These are phyloP conservation scores for Lentinula lateritia DNA, from an alignment of 768 basidiomycete genomes.

Conservation along the genomic window DNA sequence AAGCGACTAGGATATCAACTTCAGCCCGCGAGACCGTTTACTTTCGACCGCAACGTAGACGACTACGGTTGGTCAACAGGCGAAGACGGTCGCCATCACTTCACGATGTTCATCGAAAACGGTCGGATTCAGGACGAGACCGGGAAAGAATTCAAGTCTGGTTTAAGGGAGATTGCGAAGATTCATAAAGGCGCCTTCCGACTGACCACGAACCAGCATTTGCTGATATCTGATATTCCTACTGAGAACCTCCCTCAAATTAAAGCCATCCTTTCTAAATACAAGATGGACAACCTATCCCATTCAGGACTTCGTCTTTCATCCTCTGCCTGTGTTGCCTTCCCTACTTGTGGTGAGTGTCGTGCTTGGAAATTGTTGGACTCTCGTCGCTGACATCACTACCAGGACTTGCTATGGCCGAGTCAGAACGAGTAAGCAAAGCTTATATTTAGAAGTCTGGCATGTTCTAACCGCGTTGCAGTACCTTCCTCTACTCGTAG, in stretches of 20 bases:
- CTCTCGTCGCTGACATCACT: conserved; percentile 1
- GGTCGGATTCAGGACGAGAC: conserved; percentile 96
- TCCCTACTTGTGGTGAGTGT: conserved; percentile 84
- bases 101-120: conserved; percentile 94
- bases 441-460: not conserved
- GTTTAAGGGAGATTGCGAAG: conserved; percentile 87
- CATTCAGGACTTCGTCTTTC: conserved; percentile 78
- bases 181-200: conserved; percentile 93
- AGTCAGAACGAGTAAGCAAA: conserved; percentile 45
- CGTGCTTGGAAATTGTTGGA: not conserved
- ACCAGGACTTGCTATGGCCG: conserved; percentile 38
- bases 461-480: conserved; percentile 19
- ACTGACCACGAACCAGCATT: conserved; percentile 92
- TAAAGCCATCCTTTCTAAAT: conserved; percentile 73
- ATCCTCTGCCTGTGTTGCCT: conserved; percentile 94
- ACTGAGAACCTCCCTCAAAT: conserved; percentile 69
- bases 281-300: conserved; percentile 84
- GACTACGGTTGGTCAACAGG: conserved; percentile 92
- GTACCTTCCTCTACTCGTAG: conserved; percentile 89
- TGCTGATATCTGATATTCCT: conserved; percentile 80
- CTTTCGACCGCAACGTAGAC: conserved; percentile 87
- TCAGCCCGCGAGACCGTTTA: conserved; percentile 65
- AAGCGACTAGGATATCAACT: conserved; percentile 77
- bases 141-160: conserved; percentile 86
- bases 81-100: conserved; percentile 84